Percentiles rank a stretch among this genome's conserved stretches.
Conservation (phyloP, 73 alveolate species). For the Paramecium tetraurelia region DNA sequence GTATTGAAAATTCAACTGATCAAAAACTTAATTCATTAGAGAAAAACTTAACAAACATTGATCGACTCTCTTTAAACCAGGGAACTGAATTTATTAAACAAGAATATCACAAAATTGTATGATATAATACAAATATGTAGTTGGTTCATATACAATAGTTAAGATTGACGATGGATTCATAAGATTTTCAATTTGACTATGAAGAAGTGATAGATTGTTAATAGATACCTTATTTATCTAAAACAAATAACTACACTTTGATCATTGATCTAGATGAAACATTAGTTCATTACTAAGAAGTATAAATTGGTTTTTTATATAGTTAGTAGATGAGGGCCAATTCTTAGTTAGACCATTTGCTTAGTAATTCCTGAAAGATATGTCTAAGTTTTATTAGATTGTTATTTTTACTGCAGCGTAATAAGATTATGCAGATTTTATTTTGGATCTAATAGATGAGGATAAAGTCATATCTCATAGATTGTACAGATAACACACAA, state of each 20-base stretch:
- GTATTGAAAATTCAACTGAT: neutral
- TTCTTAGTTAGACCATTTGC: conserved; percentile 86
- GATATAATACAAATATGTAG: neutral
- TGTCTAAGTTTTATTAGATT: conserved; percentile 81
- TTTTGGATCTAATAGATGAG: conserved; percentile 75
- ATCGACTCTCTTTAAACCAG: neutral
- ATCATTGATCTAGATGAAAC: conserved; percentile 39
- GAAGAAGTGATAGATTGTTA: conserved; percentile 1
- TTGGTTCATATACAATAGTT: neutral
- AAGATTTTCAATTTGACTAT: neutral
- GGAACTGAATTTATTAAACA: neutral
- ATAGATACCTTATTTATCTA: conserved; percentile 12
- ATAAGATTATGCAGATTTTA: conserved; percentile 91
- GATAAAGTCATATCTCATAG: conserved; percentile 76
- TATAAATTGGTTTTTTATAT: neutral
- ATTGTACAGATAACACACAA: conserved; percentile 81
- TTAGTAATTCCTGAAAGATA: conserved; percentile 72
- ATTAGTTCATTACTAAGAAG: conserved; percentile 41
- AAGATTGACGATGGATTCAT: neutral
- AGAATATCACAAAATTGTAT: neutral
- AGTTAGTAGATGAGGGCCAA: conserved; percentile 64
- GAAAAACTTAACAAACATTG: neutral
- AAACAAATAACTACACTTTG: neutral
- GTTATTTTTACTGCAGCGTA: conserved; percentile 90
- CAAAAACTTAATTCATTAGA: neutral